Base-by-base conservation (phyloP, 2,329 filamentous ascomycete species). In the Fusarium chuoi region DNA sequence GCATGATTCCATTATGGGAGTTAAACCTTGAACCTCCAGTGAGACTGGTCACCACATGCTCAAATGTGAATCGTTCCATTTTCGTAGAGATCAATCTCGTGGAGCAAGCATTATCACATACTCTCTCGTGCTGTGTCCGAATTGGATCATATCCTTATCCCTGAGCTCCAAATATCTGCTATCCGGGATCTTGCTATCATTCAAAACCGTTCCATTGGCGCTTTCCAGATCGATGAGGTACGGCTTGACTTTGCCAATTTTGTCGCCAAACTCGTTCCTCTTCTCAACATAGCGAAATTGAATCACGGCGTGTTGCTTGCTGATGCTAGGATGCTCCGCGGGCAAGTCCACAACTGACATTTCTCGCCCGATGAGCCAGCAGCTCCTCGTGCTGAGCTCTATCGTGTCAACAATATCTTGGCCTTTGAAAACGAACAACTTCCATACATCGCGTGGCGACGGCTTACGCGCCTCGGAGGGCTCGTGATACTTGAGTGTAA, bases 211-310 rank as follows among this genome's bases (percentile, higher is more conserved):
- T 41, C 96, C 96, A 81, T 98, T 98, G 52, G 94, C 94, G 77
- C 94, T 98, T 78, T 98, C 95, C 55, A 99, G 84, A 82, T 99
- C 96, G 73, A 99, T 94, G 14, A 98, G 82, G 83, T 98, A 99
- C 2, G 95, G 95, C 84, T 90, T 92, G 51, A 95, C 93, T 70
- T 87, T 92, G 28, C 93, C 94, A 65, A 92, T 87, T 79, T 91
- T 93, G 80, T 98, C 95, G 28, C 95, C 95, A 80, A 89, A 97
- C 83, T 98, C 94, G 77, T 97, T 94, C 70, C 90, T 90, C 83
- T 92, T 95, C 78, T 94, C 93, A 26, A 93, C 90, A 79, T 94
- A 92, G 42, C 96, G 91, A 79, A 99, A 99, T 81, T 99, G 96
- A 48, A 99, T 89, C 14, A 95, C 96, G 2, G 96, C 96, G 82